phyloP scores from a whole-genome alignment of 305 asterid species.

The Fraxinus nigra region DNA sequence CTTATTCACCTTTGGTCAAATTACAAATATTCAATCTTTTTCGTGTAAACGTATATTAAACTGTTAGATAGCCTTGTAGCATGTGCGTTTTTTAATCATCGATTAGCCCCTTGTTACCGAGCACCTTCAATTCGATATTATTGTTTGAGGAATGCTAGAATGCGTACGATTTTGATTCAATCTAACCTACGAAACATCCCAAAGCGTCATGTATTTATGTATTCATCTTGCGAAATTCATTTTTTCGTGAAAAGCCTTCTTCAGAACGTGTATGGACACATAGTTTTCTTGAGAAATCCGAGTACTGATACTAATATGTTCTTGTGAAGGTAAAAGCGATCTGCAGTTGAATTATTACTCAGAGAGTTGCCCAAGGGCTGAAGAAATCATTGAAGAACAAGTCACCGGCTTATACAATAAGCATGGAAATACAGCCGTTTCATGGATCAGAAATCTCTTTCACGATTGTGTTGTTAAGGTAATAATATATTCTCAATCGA shows the following conservation, averaged over 20 bases:
- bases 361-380: constrained; percentile 68
- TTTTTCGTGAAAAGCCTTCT: neutral
- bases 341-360: constrained; percentile 58
- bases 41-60: neutral
- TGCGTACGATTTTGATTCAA: neutral
- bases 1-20: neutral
- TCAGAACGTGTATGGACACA: neutral
- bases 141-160: neutral
- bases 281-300: neutral
- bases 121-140: neutral
- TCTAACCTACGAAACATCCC: neutral
- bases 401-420: constrained; percentile 44
- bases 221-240: neutral
- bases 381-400: constrained; percentile 57
- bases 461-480: constrained; percentile 83
- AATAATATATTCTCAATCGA: neutral
- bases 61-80: neutral
- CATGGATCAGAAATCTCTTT: constrained; percentile 79
- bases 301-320: neutral
- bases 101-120: neutral
- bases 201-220: neutral
- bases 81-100: neutral
- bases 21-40: neutral
- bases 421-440: constrained; percentile 67
- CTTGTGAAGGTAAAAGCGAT: constrained; percentile 38